Evolutionary conservation across 768 basidiomycete species (phyloP), one percentile per base, ranked within the genome.

Genomic region (Symmetrospora coprosmae): DNA sequence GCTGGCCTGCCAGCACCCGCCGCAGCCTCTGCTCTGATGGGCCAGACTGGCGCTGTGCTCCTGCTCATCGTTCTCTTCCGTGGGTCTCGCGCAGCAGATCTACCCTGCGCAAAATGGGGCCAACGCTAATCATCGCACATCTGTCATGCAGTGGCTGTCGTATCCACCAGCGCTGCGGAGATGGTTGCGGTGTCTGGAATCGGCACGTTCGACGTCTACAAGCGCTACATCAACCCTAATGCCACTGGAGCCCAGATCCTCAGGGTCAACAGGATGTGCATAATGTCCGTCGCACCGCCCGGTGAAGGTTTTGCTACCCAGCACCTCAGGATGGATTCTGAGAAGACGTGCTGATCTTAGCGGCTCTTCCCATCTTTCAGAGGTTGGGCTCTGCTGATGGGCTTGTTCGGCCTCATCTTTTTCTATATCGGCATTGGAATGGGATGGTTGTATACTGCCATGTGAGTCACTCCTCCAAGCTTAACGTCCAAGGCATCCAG

Each of bases 171-270:
- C 41, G 82, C 82, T 43, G 90, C 90, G 13, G 91, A 96, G 73
- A 77, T 91, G 59, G 91, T 96, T 66, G 91, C 89, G 0, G 86
- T 90, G 1, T 88, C 87, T 0, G 81, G 81, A 0, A 69, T 91
- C 48, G 69, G 89, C 67, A 88, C 88, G 0, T 89, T 86, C 67
- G 89, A 90, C 71, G 75, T 89, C 5, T 87, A 88, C 73, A 84
- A 84, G 77, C 77, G 74, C 59, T 89, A 91, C 69, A 78, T 92
- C 73, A 90, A 92, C 69, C 85, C 85, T 0, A 68, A 76, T 16
- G 87, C 91, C 1, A 85, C 80, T 5, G 87, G 72, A 40, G 68
- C 71, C 60, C 69, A 74, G 53, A 67, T 73, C 2, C 60, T 68
- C 17, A 17, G 25, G 2, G 59, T 65, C n/a, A 55, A 65, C 49